Base-by-base conservation (phyloP, 108 stramenopile species). In the Cyclotella distinguenda region DNA sequence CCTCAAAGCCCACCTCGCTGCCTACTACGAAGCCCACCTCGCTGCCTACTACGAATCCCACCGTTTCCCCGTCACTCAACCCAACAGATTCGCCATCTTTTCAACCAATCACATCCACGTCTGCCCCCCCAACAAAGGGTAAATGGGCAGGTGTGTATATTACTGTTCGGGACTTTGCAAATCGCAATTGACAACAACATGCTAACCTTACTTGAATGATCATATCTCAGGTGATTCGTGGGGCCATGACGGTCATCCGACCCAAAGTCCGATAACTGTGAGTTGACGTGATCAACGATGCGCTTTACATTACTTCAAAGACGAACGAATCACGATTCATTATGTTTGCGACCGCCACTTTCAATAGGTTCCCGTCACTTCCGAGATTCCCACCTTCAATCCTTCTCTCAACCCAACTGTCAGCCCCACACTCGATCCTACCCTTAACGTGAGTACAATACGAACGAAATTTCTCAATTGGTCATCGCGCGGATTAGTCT, bases 371-470 rank as follows among this genome's bases (percentile, higher is more conserved):
- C 45, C 45, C 45, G n/a, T 46, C 19, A 19, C 16, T 46, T 19
- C 15, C 19, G n/a, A 46, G 16, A 46, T 46, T 46, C n/a, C n/a
- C 11, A n/a, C 5, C 19, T 15, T 15, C n/a, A n/a, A 46, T 35
- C 54, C 54, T 7, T 36, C 54, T 38, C 34, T 55, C 35, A 35
- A 2, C 34, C 54, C 54, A 1, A 55, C 54, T 1, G 15, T 52
- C 28, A 52, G 23, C 51, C 51, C 51, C 15, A 52, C 51, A 2
- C 12, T 52, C 1, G 23, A 15, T 52, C 12, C 28, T 52, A 27
- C 28, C 8, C 12, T 52, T 13, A 31, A 13, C 2, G 40, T 42
- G 40, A 42, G 40, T 42, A 46, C 5, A 18, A 13, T 46, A 46
- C 15, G 45, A 13, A 5, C n/a, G 45, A n/a, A n/a, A n/a, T n/a